phyloP scores from a whole-genome alignment of 2,329 filamentous ascomycete genomes.

The Calonectria multiphialidica region DNA sequence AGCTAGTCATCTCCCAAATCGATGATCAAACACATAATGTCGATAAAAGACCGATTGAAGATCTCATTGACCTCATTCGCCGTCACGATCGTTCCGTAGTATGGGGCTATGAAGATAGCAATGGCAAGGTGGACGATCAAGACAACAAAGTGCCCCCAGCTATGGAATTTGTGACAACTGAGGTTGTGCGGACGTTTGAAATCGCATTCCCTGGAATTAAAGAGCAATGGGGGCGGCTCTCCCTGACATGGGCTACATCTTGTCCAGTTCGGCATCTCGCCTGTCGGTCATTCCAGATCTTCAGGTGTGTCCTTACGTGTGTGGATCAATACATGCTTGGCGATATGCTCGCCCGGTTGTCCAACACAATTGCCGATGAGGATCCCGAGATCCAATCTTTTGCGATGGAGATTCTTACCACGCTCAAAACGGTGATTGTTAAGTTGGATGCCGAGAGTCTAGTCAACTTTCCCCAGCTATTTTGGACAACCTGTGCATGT shows the following conservation, averaged over 20 bases:
- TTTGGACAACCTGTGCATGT: slow-evolving; percentile 98
- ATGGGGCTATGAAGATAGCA: slow-evolving; percentile 95
- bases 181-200: slow-evolving; percentile 88
- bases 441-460: slow-evolving; percentile 85
- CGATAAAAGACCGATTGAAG: slow-evolving; percentile 83
- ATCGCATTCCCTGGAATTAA: slow-evolving; percentile 87
- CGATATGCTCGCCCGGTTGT: slow-evolving; percentile 94
- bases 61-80: slow-evolving; percentile 88
- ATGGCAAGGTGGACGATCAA: slow-evolving; percentile 79
- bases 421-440: slow-evolving; percentile 89
- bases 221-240: slow-evolving; percentile 90
- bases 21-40: slow-evolving; percentile 74
- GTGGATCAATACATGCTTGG: slow-evolving; percentile 94
- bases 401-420: slow-evolving; percentile 97
- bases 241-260: slow-evolving; percentile 95
- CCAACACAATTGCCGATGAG: slow-evolving; percentile 96
- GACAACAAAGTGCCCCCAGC: slow-evolving; percentile 85
- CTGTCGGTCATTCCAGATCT: slow-evolving; percentile 97
- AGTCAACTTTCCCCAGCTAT: slow-evolving; percentile 91
- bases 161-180: slow-evolving; percentile 86
- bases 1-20: slow-evolving; percentile 85
- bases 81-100: slow-evolving; percentile 86
- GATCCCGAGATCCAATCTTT: slow-evolving; percentile 96
- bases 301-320: slow-evolving; percentile 91
- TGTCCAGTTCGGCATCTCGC: slow-evolving; percentile 95